Percentiles rank a stretch among this genome's conserved stretches.
These are phyloP conservation scores for Phenoliferia sp. DNA, from an alignment of 1,284 basidiomycete genomes.

Conservation along the genomic window DNA sequence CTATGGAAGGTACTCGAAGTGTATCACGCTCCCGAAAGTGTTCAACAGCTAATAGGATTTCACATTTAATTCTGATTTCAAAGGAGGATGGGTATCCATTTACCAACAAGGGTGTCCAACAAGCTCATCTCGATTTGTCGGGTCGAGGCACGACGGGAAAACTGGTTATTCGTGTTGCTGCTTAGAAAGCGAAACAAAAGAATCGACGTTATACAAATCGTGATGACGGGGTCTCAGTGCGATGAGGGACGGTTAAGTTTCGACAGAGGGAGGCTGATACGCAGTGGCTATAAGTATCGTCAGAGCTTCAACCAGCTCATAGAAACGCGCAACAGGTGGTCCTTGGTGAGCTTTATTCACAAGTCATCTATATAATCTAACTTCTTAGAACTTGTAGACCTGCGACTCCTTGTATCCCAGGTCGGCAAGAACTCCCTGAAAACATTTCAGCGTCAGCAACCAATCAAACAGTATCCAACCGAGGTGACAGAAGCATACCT, in stretches of 20 bases:
- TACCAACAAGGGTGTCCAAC: neutral
- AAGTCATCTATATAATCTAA: too few species aligned
- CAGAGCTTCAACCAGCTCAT: too few species aligned
- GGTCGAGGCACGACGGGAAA: neutral
- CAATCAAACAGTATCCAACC: neutral
- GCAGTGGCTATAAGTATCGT: too few species aligned
- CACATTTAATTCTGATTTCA: neutral
- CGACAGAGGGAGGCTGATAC: too few species aligned
- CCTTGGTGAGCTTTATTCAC: too few species aligned
- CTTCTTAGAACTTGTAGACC: constrained; percentile 46
- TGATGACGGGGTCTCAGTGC: too few species aligned
- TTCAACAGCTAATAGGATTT: neutral
- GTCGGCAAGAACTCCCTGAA: constrained; percentile 68
- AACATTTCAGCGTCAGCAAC: neutral
- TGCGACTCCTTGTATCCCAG: constrained; percentile 76
- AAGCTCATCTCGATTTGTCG: neutral
- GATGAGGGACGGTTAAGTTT: too few species aligned
- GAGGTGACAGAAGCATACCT: constrained; percentile 22
- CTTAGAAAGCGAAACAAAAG: too few species aligned
- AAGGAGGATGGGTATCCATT: neutral
- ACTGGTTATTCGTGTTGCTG: too few species aligned
- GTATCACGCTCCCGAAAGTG: too few species aligned
- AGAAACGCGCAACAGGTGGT: too few species aligned
- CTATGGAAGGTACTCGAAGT: neutral
- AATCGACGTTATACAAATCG: too few species aligned